Conservation (phyloP, 139 green algal species). For the Astrephomene gubernaculifera region DNA sequence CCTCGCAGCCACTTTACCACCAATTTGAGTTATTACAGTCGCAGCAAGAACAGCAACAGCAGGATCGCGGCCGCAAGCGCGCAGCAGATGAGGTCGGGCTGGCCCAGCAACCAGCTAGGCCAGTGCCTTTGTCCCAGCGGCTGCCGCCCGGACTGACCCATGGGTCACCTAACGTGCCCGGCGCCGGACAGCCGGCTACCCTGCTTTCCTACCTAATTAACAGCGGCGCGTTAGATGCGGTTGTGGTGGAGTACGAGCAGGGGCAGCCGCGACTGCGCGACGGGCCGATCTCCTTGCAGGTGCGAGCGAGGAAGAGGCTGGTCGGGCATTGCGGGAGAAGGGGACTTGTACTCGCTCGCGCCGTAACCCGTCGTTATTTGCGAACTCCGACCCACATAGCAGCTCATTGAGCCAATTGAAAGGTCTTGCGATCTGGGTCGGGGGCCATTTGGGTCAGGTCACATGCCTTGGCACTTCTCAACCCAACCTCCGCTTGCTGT, state of each 20-base stretch:
- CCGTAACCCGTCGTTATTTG: not conserved
- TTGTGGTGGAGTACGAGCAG: conserved; percentile 13
- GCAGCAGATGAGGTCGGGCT: not conserved
- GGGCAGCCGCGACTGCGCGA: conserved; percentile 7
- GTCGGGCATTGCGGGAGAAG: not conserved
- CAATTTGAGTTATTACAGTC: not conserved
- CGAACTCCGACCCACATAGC: not conserved
- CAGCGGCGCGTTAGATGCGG: conserved; percentile 1
- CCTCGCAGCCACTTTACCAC: not conserved
- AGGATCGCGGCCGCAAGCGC: not conserved
- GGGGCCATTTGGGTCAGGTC: not conserved
- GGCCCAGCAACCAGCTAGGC: not conserved
- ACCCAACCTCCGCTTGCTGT: too few relatives aligned
- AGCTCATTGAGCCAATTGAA: too few relatives aligned
- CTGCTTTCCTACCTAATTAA: conserved; percentile 10
- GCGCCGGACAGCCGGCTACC: not conserved
- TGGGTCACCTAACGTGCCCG: not conserved
- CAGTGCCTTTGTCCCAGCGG: not conserved
- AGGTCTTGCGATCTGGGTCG: too few relatives aligned
- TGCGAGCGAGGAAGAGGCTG: not conserved
- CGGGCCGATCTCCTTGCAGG: conserved; percentile 4
- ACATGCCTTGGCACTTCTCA: not conserved
- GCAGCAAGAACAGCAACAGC: not conserved
- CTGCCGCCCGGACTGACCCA: not conserved
- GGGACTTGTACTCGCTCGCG: not conserved